Evolutionary conservation across 169 alveolate genomes (phyloP), one percentile per base, ranked within the genome.

Genomic region (Eimeria sp.): DNA sequence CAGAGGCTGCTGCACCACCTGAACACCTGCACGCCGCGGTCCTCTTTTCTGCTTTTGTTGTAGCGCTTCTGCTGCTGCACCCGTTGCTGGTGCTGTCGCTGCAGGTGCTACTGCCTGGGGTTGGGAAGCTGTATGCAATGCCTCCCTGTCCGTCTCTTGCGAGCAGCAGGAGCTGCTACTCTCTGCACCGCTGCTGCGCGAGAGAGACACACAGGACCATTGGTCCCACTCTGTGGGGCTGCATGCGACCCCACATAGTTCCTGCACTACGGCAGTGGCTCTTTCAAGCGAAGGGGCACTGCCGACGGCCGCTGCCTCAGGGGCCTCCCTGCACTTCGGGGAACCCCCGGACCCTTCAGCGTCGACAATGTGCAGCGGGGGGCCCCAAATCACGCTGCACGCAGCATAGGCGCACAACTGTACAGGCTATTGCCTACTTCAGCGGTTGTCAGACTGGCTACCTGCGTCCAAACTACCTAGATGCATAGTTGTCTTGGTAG

Each of bases 381-480:
- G 82, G 45, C 82, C 82, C 82, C 82, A 72, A 11, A 72, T 72
- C 27, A 72, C 82, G 14, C 82, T 72, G 82, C 82, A 40, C 13
- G 82, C 82, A 72, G 22, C 70, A 16, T 25, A 61, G 27, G n/a
- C 70, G 10, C 70, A 61, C 70, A 61, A 25, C 70, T 16, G 70
- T 18, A 61, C 70, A 61, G 3, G 40, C 40, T 34, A 34, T 34
- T 34, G 2, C 40, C 40, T 34, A 34, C 40, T 34, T 2, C 40
- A 34, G 40, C 40, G 40, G 40, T 34, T 34, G 40, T 34, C 40
- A 34, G 40, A 34, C 40, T 34, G 40, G 40, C 40, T 13, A 54
- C 5, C n/a, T 6, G 70, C 70, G n/a, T 2, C 20, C n/a, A 14
- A 61, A 61, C 20, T 16, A 11, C 27, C 20, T 61, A 61, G 70